Evolutionary conservation across 2,329 filamentous ascomycete genomes (phyloP).

Genomic region (Neobulgaria alba): DNA sequence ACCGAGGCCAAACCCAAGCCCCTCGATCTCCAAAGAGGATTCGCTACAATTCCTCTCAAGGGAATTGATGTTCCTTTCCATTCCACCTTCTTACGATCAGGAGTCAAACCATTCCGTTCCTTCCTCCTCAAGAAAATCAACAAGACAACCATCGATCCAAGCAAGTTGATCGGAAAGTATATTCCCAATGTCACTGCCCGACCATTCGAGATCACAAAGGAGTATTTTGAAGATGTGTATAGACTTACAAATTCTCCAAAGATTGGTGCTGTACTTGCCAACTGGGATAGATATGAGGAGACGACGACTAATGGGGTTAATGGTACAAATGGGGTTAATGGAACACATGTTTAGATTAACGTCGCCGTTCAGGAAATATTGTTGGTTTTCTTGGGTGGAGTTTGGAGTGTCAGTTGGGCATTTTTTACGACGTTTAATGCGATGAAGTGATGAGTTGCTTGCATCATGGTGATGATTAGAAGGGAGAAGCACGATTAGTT

Average conservation of each 20-base stretch:
- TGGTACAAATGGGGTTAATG: conserved; percentile 14
- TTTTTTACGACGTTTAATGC: conserved; percentile 1
- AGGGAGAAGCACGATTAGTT: no score
- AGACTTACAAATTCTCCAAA: conserved; percentile 64
- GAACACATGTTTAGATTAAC: conserved; percentile 9
- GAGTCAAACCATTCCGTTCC: conserved; percentile 96
- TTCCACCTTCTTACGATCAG: conserved; percentile 93
- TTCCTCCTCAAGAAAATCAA: conserved; percentile 99
- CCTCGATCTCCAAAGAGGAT: conserved; percentile 84
- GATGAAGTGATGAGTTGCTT: neutral
- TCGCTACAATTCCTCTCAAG: conserved; percentile 91
- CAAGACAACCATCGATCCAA: conserved; percentile 95
- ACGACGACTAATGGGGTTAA: conserved; percentile 22
- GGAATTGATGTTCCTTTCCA: conserved; percentile 99
- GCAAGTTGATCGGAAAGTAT: conserved; percentile 96
- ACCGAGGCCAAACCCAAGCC: conserved; percentile 84
- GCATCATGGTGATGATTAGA: no score
- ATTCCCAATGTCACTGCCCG: conserved; percentile 97
- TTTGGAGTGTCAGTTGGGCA: conserved; percentile 10
- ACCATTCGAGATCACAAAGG: conserved; percentile 92
- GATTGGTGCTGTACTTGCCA: conserved; percentile 29
- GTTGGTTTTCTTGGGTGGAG: conserved; percentile 7
- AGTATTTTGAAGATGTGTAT: conserved; percentile 99
- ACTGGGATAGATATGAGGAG: conserved; percentile 31
- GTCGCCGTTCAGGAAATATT: no score